A percentile compares a stretch with the other conserved stretches of the same genome.
Conservation (phyloP, 176 grass and related monocot species). For the Tillandsia fasciculata region DNA sequence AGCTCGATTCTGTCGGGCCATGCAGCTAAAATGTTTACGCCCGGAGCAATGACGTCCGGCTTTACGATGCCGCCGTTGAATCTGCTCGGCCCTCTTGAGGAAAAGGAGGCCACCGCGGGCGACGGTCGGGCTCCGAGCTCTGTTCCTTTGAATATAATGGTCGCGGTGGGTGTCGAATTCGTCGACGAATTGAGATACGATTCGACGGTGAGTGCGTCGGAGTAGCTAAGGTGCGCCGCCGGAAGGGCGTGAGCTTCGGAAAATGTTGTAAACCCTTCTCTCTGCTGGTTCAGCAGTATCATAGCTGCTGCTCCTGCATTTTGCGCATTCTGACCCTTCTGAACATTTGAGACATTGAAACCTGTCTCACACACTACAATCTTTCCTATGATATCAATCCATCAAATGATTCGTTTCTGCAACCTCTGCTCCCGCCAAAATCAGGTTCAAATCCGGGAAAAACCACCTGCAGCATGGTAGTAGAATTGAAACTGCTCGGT, state of each 20-base stretch:
- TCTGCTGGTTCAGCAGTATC: not conserved
- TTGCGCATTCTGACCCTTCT: slow-evolving; percentile 6
- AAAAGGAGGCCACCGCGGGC: not conserved
- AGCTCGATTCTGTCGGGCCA: not conserved
- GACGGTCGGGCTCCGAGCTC: not conserved
- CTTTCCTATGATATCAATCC: slow-evolving; percentile 10
- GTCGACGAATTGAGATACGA: not conserved
- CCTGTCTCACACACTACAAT: slow-evolving; percentile 9
- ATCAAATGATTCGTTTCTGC: slow-evolving; percentile 1
- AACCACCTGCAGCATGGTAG: not conserved
- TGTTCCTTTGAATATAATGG: slow-evolving; percentile 6
- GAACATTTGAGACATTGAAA: not conserved
- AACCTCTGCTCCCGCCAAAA: not conserved
- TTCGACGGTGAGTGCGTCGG: not conserved
- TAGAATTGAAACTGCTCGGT: not conserved
- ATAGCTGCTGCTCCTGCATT: slow-evolving; percentile 10
- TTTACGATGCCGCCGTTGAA: slow-evolving; percentile 1
- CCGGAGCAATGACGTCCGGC: not conserved
- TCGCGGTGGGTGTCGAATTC: not conserved
- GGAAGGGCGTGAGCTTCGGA: slow-evolving; percentile 6
- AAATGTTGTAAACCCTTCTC: not conserved
- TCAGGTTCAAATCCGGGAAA: not conserved
- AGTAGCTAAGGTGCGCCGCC: not conserved
- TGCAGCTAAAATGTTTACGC: not conserved
- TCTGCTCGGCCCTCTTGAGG: slow-evolving; percentile 1